These are phyloP conservation scores for Aureobasidium sp. DNA, from an alignment of 2,329 filamentous ascomycete genomes.

Conservation along the genomic window DNA sequence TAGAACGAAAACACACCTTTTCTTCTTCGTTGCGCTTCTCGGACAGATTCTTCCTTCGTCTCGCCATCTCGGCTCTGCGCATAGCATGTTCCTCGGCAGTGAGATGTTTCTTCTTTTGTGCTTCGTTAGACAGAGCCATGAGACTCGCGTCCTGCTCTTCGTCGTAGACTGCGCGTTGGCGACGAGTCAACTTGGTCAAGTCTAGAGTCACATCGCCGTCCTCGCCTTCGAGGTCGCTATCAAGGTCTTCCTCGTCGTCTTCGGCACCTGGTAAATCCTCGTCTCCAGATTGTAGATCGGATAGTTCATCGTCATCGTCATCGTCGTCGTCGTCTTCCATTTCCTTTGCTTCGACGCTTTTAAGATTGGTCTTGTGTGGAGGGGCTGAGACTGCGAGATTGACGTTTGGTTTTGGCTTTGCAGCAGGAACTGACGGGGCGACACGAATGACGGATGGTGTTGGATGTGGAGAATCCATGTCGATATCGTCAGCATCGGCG, in stretches of 20 bases:
- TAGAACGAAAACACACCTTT: constrained; percentile 42
- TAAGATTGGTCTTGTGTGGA: constrained; percentile 21
- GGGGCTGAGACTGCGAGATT: constrained; percentile 25
- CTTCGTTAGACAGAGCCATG: constrained; percentile 53
- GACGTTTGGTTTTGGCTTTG: constrained; percentile 19
- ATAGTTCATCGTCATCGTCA: constrained; percentile 22
- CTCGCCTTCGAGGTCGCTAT: constrained; percentile 33
- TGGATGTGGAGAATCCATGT: constrained; percentile 26
- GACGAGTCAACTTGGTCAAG: constrained; percentile 57
- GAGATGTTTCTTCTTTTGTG: constrained; percentile 64
- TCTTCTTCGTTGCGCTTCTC: constrained; percentile 74
- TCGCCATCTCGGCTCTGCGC: constrained; percentile 65
- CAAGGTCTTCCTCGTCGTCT: constrained; percentile 26
- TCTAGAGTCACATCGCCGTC: constrained; percentile 48
- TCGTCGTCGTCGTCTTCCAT: constrained; percentile 35
- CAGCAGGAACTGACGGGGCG: constrained; percentile 9
- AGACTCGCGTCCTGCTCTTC: constrained; percentile 37
- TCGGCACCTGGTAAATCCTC: constrained; percentile 23
- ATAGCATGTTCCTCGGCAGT: constrained; percentile 67
- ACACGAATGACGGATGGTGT: constrained; percentile 25
- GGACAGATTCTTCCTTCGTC: constrained; percentile 63
- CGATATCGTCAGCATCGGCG: constrained; percentile 27
- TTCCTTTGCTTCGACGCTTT: constrained; percentile 43
- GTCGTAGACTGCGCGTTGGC: constrained; percentile 54
- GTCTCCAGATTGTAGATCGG: constrained; percentile 32